phyloP scores from a whole-genome alignment of 83 land plant species.

The Diphasiastrum complanatum region DNA sequence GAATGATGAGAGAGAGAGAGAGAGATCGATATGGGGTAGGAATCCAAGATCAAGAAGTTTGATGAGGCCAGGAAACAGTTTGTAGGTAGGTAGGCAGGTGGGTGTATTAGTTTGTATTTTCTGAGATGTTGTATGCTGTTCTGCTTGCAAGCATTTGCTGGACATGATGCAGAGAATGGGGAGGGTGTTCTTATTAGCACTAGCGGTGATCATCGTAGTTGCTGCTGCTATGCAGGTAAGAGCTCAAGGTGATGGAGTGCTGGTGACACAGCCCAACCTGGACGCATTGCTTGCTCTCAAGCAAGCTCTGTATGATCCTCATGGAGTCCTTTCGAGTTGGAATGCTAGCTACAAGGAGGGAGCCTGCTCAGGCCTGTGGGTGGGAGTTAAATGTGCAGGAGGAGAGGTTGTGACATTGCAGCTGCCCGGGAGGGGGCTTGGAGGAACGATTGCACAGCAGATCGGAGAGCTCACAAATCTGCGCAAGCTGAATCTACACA shows the following conservation, averaged over 20 bases:
- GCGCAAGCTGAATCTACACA: conserved; percentile 79
- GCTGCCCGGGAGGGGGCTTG: conserved; percentile 75
- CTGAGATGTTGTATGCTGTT: too few species aligned
- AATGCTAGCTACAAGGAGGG: conserved; percentile 56
- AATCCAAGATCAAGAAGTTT: too few species aligned
- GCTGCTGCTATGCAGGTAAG: not conserved
- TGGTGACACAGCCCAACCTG: conserved; percentile 21
- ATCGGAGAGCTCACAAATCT: conserved; percentile 64
- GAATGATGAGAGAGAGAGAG: too few species aligned
- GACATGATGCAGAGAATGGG: too few species aligned
- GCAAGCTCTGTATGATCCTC: conserved; percentile 43
- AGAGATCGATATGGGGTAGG: too few species aligned
- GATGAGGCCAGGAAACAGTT: too few species aligned
- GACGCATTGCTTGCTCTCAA: conserved; percentile 33
- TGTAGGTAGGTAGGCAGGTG: too few species aligned
- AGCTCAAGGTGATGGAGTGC: conserved; percentile 11
- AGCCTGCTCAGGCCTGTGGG: conserved; percentile 77
- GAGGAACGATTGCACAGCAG: conserved; percentile 53
- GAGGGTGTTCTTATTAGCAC: too few species aligned
- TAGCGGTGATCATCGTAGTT: too few species aligned
- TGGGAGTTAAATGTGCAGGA: conserved; percentile 70
- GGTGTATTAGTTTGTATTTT: too few species aligned
- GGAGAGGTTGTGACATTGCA: conserved; percentile 75
- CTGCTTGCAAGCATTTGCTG: too few species aligned
- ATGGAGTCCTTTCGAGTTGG: conserved; percentile 60